These are phyloP conservation scores for Przewalskia tangutica DNA, from an alignment of 257 asterid species.

Conservation along the genomic window DNA sequence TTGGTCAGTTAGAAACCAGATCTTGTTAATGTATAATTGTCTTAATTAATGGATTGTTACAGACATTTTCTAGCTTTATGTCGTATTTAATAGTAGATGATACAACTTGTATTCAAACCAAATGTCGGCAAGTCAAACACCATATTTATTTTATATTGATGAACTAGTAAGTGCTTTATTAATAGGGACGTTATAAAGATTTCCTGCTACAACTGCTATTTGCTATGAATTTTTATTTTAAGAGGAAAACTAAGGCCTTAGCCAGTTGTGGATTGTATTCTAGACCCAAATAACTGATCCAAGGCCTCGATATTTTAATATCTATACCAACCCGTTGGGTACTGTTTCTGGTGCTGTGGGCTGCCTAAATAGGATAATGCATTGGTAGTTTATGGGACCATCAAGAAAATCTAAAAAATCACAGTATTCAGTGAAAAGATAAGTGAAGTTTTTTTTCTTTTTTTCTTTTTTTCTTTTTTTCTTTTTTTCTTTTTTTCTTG, in stretches of 20 bases:
- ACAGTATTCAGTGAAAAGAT: background rate
- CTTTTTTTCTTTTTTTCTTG: background rate
- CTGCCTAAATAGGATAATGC: background rate
- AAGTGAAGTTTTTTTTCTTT: background rate
- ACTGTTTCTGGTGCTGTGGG: background rate
- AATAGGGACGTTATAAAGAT: background rate
- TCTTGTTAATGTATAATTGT: background rate
- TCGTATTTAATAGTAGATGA: background rate
- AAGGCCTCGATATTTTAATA: background rate
- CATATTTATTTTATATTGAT: background rate
- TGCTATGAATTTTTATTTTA: background rate
- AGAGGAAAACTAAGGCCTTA: background rate
- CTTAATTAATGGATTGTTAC: background rate
- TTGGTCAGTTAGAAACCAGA: background rate
- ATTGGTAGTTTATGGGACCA: background rate
- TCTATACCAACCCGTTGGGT: background rate
- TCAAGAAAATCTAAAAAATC: background rate
- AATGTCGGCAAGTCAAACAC: background rate
- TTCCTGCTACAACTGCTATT: background rate
- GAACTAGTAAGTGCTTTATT: background rate
- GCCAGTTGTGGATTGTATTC: background rate
- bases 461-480: no score
- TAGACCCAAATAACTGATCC: background rate
- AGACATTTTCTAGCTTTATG: background rate
- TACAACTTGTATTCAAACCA: background rate